Conservation (phyloP, 805 yeast genomes). For the Starmera pachycereana region DNA sequence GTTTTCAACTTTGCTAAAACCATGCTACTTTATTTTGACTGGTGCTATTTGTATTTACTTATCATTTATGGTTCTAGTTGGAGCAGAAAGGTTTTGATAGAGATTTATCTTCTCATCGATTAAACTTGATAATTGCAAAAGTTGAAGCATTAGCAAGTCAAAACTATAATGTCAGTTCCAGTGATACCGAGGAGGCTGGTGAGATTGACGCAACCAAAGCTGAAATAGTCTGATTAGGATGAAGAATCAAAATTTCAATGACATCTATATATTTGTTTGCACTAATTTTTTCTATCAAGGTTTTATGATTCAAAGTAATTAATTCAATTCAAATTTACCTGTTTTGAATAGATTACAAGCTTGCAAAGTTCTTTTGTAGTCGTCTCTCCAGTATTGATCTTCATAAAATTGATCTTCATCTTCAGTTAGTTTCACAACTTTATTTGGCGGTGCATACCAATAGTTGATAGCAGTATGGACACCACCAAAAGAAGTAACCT, state of each 20-base stretch:
- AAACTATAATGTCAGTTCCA: background rate
- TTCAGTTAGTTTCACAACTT: background rate
- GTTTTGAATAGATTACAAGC: constrained; percentile 17
- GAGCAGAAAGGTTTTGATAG: constrained; percentile 46
- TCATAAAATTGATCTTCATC: constrained; percentile 26
- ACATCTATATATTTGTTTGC: no score
- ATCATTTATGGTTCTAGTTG: constrained; percentile 36
- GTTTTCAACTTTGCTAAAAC: constrained; percentile 53
- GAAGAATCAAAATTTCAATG: no score
- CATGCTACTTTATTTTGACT: constrained; percentile 60
- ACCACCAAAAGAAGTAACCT: constrained; percentile 55
- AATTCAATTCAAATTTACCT: background rate
- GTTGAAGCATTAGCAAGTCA: background rate
- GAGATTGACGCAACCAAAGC: no score
- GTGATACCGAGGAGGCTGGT: no score
- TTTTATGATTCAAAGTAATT: background rate
- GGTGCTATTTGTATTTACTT: constrained; percentile 52
- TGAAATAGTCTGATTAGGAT: no score
- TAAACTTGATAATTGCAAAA: constrained; percentile 6
- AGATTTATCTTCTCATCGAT: constrained; percentile 17
- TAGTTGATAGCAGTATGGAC: constrained; percentile 60
- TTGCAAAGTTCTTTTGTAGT: constrained; percentile 33
- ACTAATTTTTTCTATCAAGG: no score
- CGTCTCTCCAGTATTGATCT: constrained; percentile 45
- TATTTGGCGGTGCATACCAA: constrained; percentile 63